phyloP scores from a whole-genome alignment of 352 stramenopile species.

The Phytophthora sp. region DNA sequence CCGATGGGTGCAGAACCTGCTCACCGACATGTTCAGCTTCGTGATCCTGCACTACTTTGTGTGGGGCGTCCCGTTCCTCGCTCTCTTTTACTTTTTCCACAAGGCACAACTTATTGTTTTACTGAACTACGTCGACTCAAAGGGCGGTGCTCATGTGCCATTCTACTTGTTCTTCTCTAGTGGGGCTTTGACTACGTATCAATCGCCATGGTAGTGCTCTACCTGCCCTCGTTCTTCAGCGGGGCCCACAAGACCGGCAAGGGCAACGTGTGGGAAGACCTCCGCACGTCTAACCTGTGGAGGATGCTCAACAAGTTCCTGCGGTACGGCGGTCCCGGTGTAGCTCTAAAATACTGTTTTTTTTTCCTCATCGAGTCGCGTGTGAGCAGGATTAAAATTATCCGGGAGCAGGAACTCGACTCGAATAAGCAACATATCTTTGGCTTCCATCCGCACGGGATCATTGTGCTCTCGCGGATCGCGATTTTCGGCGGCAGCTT shows the following conservation, averaged over 20 bases:
- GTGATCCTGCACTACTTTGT: conserved; percentile 58
- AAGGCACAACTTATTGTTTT: too few relatives aligned
- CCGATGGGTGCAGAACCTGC: conserved; percentile 31
- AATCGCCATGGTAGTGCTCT: conserved; percentile 45
- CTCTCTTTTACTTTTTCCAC: conserved; percentile 47
- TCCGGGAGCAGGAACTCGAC: conserved; percentile 48
- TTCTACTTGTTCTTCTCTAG: conserved; percentile 6
- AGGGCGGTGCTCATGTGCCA: too few relatives aligned
- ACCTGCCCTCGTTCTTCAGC: conserved; percentile 54
- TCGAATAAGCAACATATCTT: conserved; percentile 53
- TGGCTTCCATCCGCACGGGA: conserved; percentile 59
- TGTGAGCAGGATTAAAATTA: conserved; percentile 43
- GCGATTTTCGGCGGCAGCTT: conserved; percentile 53
- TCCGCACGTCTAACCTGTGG: conserved; percentile 45
- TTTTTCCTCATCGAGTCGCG: too few relatives aligned
- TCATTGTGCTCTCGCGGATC: conserved; percentile 57
- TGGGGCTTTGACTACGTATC: conserved; percentile 40
- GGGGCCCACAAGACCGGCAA: conserved; percentile 46
- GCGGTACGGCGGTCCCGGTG: conserved; percentile 14
- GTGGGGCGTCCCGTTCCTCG: conserved; percentile 40
- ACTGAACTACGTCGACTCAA: too few relatives aligned
- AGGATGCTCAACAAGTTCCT: conserved; percentile 44
- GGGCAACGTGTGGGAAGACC: conserved; percentile 43
- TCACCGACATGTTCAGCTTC: conserved; percentile 46
- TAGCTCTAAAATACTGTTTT: not conserved